phyloP scores from a whole-genome alignment of 1,284 basidiomycete species.

The Entoloma clypeatum region DNA sequence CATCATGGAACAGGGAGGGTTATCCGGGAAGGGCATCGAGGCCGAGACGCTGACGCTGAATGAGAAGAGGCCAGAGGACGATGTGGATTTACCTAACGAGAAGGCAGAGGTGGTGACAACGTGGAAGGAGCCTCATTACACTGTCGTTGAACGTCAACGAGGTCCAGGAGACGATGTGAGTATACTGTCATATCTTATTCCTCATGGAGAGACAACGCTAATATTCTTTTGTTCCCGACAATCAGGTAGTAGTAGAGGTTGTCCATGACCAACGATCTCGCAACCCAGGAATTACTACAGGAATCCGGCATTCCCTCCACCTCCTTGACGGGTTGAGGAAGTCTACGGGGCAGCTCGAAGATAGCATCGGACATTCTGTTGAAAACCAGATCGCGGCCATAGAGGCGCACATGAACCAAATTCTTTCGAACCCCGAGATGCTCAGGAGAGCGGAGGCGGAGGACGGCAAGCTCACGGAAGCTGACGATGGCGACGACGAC shows the following conservation, averaged over 20 bases:
- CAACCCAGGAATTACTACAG: slow-evolving; percentile 22
- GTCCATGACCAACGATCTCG: slow-evolving; percentile 39
- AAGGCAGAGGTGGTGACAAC: slow-evolving; percentile 35
- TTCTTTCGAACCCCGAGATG: slow-evolving; percentile 1
- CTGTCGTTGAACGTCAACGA: slow-evolving; percentile 57
- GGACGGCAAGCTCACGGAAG: slow-evolving; percentile 4
- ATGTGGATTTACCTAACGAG: slow-evolving; percentile 32
- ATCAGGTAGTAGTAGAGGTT: slow-evolving; percentile 61
- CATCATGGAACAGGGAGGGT: slow-evolving; percentile 48
- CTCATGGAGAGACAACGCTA: slow-evolving; percentile 2
- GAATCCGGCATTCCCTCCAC: slow-evolving; percentile 15
- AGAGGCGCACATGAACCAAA: slow-evolving; percentile 11
- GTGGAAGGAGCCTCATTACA: slow-evolving; percentile 29
- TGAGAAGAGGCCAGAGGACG: slow-evolving; percentile 17
- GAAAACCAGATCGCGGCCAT: slow-evolving; percentile 14
- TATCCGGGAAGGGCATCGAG: slow-evolving; percentile 32
- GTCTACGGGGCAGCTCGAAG: slow-evolving; percentile 16
- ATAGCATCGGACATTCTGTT: slow-evolving; percentile 7
- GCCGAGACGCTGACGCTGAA: slow-evolving; percentile 13
- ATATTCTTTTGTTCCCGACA: not conserved
- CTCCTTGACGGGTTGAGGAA: slow-evolving; percentile 13
- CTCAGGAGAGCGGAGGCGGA: not conserved
- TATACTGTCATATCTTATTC: slow-evolving; percentile 12
- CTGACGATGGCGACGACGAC: slow-evolving; percentile 13
- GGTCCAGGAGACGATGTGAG: slow-evolving; percentile 65